A percentile compares a stretch with the other conserved stretches of the same genome.
Conservation (phyloP, 106 monocot genomes). For the Amphibolis antarctica region DNA sequence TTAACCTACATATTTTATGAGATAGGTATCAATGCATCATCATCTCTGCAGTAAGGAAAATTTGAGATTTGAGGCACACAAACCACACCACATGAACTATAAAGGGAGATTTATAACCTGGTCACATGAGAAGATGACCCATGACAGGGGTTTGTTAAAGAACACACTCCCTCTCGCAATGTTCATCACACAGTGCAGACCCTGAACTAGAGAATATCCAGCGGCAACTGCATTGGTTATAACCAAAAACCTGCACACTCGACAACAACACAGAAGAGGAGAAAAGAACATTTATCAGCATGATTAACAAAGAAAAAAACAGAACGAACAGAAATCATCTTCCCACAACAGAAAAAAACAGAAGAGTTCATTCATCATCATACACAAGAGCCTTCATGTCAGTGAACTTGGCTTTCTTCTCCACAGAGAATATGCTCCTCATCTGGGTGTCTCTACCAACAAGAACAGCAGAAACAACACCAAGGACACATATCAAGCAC, state of each 20-base stretch:
- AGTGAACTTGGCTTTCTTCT: slow-evolving; percentile 82
- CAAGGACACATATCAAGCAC: slow-evolving; percentile 32
- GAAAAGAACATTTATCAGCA: no score
- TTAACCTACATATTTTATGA: no score
- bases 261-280: neutral
- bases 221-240: slow-evolving; percentile 51
- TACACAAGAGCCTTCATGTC: slow-evolving; percentile 85
- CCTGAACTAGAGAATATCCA: slow-evolving; percentile 68
- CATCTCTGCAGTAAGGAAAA: no score
- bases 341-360: neutral
- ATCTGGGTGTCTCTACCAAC: slow-evolving; percentile 52
- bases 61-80: no score
- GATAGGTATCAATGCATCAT: no score
- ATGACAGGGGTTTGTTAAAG: slow-evolving; percentile 49
- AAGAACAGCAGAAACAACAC: slow-evolving; percentile 43
- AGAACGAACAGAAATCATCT: neutral
- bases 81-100: neutral
- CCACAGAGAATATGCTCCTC: slow-evolving; percentile 56
- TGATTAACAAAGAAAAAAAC: neutral
- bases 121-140: slow-evolving; percentile 72
- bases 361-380: neutral
- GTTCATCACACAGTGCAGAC: slow-evolving; percentile 46
- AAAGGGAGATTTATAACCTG: slow-evolving; percentile 31
- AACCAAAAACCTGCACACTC: slow-evolving; percentile 58
- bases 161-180: slow-evolving; percentile 47